Evolutionary conservation across 768 basidiomycete species (phyloP), one percentile per base, ranked within the genome.

Genomic region (Naganishia antarctica): DNA sequence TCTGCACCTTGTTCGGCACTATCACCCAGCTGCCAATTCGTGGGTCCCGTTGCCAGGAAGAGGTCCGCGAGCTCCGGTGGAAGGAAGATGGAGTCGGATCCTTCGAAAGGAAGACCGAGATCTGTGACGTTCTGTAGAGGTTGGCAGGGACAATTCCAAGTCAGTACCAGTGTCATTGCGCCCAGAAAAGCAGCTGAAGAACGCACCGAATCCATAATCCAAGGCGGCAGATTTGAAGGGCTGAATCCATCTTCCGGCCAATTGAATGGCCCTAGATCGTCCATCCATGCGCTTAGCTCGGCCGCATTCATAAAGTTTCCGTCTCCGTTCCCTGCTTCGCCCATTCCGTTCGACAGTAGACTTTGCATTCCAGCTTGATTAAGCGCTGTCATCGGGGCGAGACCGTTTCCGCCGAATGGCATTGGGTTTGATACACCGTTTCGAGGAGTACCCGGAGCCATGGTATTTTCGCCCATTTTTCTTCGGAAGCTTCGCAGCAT

Each of bases 401-500:
- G 45, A 48, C 34, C 66, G 61, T 58, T 66, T 47, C 15, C 66
- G 58, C 23, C 67, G 61, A 28, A 61, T 3, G 32, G 45, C 61
- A 59, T 44, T 34, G 41, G 63, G 61, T 34, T 67, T 8, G 44
- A 26, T 26, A 51, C 60, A 5, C 59, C 60, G 3, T 66, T 47
- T 44, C 68, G 69, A 26, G 68, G 77, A 51, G 72, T 73, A 40
- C 68, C 75, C 3, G 73, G 74, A 26, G 73, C 65, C 13, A 72
- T 71, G 29, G 76, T 72, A 18, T 80, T 62, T 31, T 89, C 80
- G 5, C 90, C 89, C 44, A 92, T 83, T 79, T 91, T 94, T 65
- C 91, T 87, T 47, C 90, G 85, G 64, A 94, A 83, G 78, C 90
- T 91, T 51, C 90, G 87, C 58, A 96, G 83, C 91, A 94, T 93